Conservation (phyloP, 1,284 basidiomycete species). For the Cryptococcus amylolentus region DNA sequence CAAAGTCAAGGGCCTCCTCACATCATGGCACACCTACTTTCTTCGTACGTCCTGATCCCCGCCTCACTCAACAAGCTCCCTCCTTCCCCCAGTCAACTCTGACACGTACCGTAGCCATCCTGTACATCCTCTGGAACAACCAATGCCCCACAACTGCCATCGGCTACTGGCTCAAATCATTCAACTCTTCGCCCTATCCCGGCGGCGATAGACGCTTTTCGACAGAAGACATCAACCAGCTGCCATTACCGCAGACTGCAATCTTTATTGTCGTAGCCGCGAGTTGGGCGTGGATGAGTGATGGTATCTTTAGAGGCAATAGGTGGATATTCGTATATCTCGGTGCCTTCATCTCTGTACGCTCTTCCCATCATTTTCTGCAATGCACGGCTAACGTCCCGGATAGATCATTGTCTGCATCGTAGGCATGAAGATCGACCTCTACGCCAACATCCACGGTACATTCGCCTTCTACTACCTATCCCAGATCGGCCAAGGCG, state of each 20-base stretch:
- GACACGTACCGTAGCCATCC: constrained; percentile 15
- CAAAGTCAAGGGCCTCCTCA: constrained; percentile 20
- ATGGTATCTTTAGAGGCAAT: constrained; percentile 29
- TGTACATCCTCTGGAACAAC: constrained; percentile 36
- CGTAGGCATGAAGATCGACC: constrained; percentile 20
- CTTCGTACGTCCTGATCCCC: constrained; percentile 24
- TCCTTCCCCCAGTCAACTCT: neutral
- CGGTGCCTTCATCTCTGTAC: constrained; percentile 19
- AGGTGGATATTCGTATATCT: constrained; percentile 37
- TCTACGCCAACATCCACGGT: constrained; percentile 28
- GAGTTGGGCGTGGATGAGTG: constrained; percentile 34
- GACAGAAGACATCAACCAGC: constrained; percentile 11
- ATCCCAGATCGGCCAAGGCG: constrained; percentile 11
- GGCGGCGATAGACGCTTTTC: constrained; percentile 14
- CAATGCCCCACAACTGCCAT: constrained; percentile 27
- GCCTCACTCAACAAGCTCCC: neutral
- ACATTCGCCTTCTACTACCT: constrained; percentile 33
- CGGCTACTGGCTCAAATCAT: constrained; percentile 39
- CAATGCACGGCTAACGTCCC: neutral
- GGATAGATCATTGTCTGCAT: constrained; percentile 19
- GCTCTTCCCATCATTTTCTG: neutral
- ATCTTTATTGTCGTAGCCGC: constrained; percentile 33
- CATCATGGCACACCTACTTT: constrained; percentile 39
- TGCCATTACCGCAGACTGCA: constrained; percentile 24
- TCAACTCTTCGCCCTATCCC: constrained; percentile 37